Conservation (phyloP, 805 yeast species). For the Starmera dryadoides region DNA sequence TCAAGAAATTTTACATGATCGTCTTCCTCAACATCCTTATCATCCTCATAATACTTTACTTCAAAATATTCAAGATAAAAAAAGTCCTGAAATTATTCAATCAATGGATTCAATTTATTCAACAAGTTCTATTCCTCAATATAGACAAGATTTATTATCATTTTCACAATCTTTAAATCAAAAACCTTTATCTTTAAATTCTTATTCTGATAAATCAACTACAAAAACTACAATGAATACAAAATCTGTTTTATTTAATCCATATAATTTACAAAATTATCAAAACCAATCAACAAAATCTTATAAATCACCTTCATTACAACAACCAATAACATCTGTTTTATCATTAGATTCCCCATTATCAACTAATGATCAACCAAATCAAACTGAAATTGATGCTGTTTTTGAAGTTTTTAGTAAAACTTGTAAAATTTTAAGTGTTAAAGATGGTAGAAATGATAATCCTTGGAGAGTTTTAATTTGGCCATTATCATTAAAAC, state of each 20-base stretch:
- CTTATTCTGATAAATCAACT: too few relatives aligned
- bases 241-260: too few relatives aligned
- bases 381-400: constrained; percentile 9
- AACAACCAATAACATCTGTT: neutral
- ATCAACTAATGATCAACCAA: neutral
- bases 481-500: constrained; percentile 47
- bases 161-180: constrained; percentile 8
- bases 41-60: too few relatives aligned
- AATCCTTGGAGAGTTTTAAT: constrained; percentile 61
- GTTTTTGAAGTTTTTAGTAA: constrained; percentile 32
- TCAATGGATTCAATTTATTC: constrained; percentile 15
- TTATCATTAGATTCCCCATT: neutral
- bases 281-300: neutral
- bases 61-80: too few relatives aligned
- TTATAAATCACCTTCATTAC: neutral
- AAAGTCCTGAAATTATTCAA: too few relatives aligned
- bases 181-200: neutral
- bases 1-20: constrained; percentile 1
- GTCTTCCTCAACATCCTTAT: constrained; percentile 8
- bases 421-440: constrained; percentile 50
- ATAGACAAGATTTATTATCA: constrained; percentile 12
- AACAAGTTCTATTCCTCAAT: constrained; percentile 14
- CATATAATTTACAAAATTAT: too few relatives aligned
- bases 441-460: constrained; percentile 55
- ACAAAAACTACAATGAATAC: neutral